Evolutionary conservation across 148 eudicot genomes (phyloP).

Genomic region (Tetragonia tetragonoides): DNA sequence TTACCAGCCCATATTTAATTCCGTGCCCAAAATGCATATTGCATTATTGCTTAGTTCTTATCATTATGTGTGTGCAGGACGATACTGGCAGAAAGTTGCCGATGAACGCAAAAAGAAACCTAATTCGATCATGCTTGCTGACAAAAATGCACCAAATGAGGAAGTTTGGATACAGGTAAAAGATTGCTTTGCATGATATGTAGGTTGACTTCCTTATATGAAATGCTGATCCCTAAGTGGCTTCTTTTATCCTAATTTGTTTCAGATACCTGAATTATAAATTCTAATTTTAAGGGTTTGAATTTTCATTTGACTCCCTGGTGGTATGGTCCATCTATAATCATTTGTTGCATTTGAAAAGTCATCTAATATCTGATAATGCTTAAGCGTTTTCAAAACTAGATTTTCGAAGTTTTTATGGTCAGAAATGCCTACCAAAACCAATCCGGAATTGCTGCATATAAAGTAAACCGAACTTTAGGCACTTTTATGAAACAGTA

Average conservation of each 20-base stretch:
- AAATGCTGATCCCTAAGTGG: neutral
- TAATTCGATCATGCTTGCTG: constrained; percentile 82
- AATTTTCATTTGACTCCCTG: neutral
- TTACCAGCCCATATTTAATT: too few species aligned
- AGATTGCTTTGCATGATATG: neutral
- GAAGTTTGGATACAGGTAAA: constrained; percentile 92
- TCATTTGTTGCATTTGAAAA: neutral
- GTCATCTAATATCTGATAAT: too few species aligned
- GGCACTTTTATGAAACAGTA: too few species aligned
- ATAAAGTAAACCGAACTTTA: too few species aligned
- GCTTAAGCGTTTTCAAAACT: too few species aligned
- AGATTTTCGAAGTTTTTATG: too few species aligned
- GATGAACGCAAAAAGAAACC: constrained; percentile 61
- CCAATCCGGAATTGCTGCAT: too few species aligned
- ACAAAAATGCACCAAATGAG: constrained; percentile 99
- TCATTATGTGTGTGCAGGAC: constrained; percentile 41
- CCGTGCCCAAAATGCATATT: neutral
- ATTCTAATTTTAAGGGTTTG: neutral
- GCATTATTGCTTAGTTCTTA: constrained; percentile 2
- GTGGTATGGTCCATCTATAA: neutral
- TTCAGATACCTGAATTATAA: neutral
- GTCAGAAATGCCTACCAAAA: too few species aligned
- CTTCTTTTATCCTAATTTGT: neutral
- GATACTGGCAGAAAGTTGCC: constrained; percentile 82
- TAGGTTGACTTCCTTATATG: neutral